Base-by-base conservation (phyloP, 1,139 yeast genomes). In the Kodamaea sp. region DNA sequence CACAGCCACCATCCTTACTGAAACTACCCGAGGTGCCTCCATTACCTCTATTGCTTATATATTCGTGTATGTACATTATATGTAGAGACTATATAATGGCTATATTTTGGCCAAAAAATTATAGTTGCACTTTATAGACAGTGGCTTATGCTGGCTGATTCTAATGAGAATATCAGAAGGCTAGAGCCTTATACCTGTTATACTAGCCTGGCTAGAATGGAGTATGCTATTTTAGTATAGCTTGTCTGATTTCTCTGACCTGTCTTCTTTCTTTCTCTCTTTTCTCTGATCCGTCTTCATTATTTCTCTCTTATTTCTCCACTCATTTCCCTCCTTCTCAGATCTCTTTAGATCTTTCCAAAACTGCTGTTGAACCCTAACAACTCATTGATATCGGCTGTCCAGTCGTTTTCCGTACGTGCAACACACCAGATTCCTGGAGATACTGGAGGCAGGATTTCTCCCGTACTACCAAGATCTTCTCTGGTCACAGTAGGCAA, bases 381-480 rank as follows among this genome's bases (percentile, higher is more conserved):
- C 42, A 90, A 69, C 46, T 86, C 90, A 52, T 90, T 90, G 38
- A 90, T 80, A 32, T 94, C 96, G 41, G 76, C 76, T 2, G 90
- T 87, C 97, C 97, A 90, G 55, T 90, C 97, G 44, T 84, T 83
- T 42, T 82, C 88, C 9, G 82, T 71, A 37, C 81, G 73, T 0
- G 95, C 87, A 4, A 90, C 82, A 61, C 97, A 89, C 83, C 94
- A 88, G n/a, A 90, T 79, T 1, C 96, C 95, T 21, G 77, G 29
- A 4, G 6, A 9, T 6, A 9, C 21, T 18, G 21, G 21, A 7
- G 21, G 21, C 6, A 9, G 21, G 6, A 7, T 9, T 7, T 6
- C 8, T 6, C 21, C 21, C 8, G 21, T 6, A 18, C 26, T 28
- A 33, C 40, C 35, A 29, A 43, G 20, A 40, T 34, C 16, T 26